Percentiles rank a stretch among this genome's conserved stretches.
phyloP scores from a whole-genome alignment of 2,329 filamentous ascomycete species.

The Fusarium anguioides region DNA sequence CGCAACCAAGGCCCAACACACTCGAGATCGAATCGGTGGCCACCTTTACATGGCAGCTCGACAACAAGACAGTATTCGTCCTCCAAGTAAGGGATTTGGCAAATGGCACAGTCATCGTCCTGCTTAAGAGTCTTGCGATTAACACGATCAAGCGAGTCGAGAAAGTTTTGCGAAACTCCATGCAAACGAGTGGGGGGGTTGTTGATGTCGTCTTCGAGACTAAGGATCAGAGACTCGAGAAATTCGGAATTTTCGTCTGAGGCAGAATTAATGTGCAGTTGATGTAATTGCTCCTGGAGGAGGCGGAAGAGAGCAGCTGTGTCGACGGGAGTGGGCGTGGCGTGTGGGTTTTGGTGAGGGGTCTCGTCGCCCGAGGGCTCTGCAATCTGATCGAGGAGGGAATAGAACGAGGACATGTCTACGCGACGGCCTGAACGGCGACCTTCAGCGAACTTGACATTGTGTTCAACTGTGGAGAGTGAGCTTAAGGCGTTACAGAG shows the following conservation, averaged over 20 bases:
- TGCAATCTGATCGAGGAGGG: constrained; percentile 66
- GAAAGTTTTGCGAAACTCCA: constrained; percentile 68
- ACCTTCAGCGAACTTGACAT: constrained; percentile 61
- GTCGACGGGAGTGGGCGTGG: constrained; percentile 70
- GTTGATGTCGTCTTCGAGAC: constrained; percentile 63
- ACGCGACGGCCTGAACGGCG: constrained; percentile 62
- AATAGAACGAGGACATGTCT: constrained; percentile 73
- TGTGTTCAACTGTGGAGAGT: constrained; percentile 69
- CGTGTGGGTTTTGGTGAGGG: constrained; percentile 64
- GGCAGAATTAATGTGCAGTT: constrained; percentile 61
- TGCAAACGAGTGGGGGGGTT: constrained; percentile 62
- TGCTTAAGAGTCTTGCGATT: constrained; percentile 59
- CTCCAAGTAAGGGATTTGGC: constrained; percentile 70
- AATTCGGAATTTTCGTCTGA: constrained; percentile 61
- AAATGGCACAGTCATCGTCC: constrained; percentile 71
- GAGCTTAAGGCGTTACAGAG: constrained; percentile 1
- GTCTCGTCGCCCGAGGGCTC: constrained; percentile 50
- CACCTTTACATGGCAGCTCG: constrained; percentile 69
- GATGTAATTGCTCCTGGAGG: constrained; percentile 68
- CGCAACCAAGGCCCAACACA: constrained; percentile 74
- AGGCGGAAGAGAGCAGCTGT: constrained; percentile 67
- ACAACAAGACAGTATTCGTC: constrained; percentile 73
- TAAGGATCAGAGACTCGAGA: constrained; percentile 60
- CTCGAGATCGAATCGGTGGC: constrained; percentile 73
- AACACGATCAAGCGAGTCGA: constrained; percentile 70